Evolutionary conservation across 106 monocot species (phyloP), one percentile per base, ranked within the genome.

Genomic region (Dendrobium huoshanense): DNA sequence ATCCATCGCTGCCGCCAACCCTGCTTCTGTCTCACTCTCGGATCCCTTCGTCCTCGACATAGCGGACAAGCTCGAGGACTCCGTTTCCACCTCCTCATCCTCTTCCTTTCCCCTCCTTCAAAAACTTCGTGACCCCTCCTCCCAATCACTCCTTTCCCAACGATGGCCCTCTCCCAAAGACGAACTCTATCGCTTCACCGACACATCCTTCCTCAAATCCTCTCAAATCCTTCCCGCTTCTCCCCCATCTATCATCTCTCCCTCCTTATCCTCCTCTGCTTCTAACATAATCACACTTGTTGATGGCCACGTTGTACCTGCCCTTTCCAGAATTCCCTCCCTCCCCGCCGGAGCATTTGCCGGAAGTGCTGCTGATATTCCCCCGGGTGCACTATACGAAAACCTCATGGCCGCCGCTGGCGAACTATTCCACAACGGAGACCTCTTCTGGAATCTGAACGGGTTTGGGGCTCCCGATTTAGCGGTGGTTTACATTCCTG

Each of bases 51-150:
- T 93, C 79, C 88, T 91, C 81, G 78, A 87, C 6, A 86, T 96
- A 80, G 95, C 96, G 78, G 96, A 96, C 77, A 92, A 87, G 83
- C 94, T 96, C 43, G 92, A 92, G 83, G 94, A 94, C 82, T 90
- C 96, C 54, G 83, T 89, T 82, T 56, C 83, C 73, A 22, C 75
- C 74, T 77, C 83, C 61, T 42, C 79, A 25, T 75, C 79, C 85
- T 78, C 80, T 10, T 48, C 81, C 51, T 78, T 78, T 9, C 79
- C 77, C 22, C 68, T 82, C 58, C 89, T 92, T 43, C 89, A 88
- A 75, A 68, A 19, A 17, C 86, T 89, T 29, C 87, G 90, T 11
- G 86, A 87, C n/a, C 31, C 79, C 80, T 88, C 95, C 75, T 79
- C 96, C 73, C 80, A 84, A 18, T 91, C 89, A 75, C 88, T 96